Conservation (phyloP, 2,329 filamentous ascomycete genomes). For the Stachybotrys echinatus region DNA sequence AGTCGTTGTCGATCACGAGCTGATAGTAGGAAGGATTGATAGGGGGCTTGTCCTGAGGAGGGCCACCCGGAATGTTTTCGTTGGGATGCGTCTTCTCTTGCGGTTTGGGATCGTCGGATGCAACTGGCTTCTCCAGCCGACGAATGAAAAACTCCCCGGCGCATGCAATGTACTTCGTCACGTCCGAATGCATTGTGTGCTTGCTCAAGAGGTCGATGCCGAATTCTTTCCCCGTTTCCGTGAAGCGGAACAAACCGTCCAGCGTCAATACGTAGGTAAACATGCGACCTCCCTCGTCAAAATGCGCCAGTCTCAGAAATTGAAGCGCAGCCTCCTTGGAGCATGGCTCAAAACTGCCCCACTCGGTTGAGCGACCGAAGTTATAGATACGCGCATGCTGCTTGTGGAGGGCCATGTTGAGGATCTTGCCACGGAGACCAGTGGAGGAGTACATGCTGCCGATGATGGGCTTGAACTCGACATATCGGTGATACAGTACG, state of each 20-base stretch:
- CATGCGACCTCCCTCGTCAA: conserved; percentile 76
- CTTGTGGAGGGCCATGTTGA: conserved; percentile 83
- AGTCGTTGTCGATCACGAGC: conserved; percentile 91
- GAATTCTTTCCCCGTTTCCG: conserved; percentile 93
- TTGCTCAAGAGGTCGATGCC: conserved; percentile 90
- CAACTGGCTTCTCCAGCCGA: conserved; percentile 49
- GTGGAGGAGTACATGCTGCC: conserved; percentile 79
- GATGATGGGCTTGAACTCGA: conserved; percentile 88
- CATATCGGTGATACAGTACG: conserved; percentile 82
- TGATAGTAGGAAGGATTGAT: conserved; percentile 61
- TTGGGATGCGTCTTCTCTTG: conserved; percentile 46
- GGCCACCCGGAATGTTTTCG: conserved; percentile 40
- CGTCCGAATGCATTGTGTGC: conserved; percentile 95
- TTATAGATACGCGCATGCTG: conserved; percentile 89
- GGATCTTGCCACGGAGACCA: conserved; percentile 71
- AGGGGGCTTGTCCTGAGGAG: conserved; percentile 37
- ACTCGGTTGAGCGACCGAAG: conserved; percentile 70
- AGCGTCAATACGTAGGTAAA: conserved; percentile 92
- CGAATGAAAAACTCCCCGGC: conserved; percentile 91
- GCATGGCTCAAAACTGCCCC: conserved; percentile 62
- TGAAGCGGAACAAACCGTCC: conserved; percentile 83
- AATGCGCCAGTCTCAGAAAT: conserved; percentile 82
- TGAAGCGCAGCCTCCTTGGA: conserved; percentile 67
- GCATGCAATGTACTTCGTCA: conserved; percentile 84
- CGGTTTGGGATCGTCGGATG: conserved; percentile 36